Percentiles rank a stretch among this genome's conserved stretches.
phyloP scores from a whole-genome alignment of 2,329 filamentous ascomycete species.

The Xylaria sp. region DNA sequence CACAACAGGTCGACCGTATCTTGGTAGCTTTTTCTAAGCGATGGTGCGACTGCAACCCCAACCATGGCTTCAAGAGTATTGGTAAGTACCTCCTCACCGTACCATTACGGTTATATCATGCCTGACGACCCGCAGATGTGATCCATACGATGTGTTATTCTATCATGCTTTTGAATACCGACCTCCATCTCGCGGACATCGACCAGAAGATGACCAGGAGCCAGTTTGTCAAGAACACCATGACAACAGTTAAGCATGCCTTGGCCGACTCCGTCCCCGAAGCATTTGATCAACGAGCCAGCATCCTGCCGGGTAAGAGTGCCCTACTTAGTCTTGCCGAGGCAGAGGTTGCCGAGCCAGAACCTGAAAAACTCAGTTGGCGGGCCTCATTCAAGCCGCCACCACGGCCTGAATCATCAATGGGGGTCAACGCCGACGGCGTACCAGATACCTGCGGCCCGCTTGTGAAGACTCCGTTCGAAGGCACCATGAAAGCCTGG shows the following conservation, averaged over 20 bases:
- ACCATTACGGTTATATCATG: not conserved
- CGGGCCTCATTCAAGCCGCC: conserved; percentile 53
- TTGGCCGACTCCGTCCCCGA: conserved; percentile 72
- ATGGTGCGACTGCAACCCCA: conserved; percentile 92
- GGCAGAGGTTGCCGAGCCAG: conserved; percentile 30
- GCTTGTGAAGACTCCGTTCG: conserved; percentile 76
- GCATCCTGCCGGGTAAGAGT: conserved; percentile 53
- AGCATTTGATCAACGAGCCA: conserved; percentile 63
- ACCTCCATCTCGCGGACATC: conserved; percentile 92
- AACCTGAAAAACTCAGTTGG: conserved; percentile 34
- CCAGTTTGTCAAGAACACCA: conserved; percentile 95
- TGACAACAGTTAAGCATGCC: conserved; percentile 82
- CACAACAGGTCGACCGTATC: conserved; percentile 94
- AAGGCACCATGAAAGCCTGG: conserved; percentile 78
- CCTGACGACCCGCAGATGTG: conserved; percentile 64
- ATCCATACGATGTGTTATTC: conserved; percentile 98
- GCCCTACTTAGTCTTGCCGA: conserved; percentile 32
- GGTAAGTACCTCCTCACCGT: conserved; percentile 55
- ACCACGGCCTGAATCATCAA: conserved; percentile 47
- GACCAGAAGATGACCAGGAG: conserved; percentile 93
- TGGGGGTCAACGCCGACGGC: conserved; percentile 41
- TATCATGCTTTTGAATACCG: conserved; percentile 91
- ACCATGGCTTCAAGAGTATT: conserved; percentile 87
- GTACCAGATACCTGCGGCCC: conserved; percentile 65
- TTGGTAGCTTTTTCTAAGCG: conserved; percentile 84